A percentile compares a stretch with the other conserved stretches of the same genome.
These are phyloP conservation scores for Coemansia sp. DNA, from an alignment of 192 early-diverging fungal species.

Conservation along the genomic window DNA sequence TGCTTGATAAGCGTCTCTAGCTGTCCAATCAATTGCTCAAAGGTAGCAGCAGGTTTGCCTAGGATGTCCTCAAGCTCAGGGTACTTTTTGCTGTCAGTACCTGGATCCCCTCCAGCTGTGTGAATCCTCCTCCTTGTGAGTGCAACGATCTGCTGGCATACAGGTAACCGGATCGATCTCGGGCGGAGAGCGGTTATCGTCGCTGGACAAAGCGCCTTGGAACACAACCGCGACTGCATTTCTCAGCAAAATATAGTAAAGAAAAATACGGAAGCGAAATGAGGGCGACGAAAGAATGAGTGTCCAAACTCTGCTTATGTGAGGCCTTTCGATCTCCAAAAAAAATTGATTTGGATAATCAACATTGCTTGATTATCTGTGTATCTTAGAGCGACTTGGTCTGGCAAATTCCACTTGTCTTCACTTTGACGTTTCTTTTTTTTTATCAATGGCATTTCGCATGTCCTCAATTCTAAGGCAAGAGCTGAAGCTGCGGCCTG, in stretches of 20 bases:
- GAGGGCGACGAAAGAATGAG: no score
- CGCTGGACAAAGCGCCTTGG: constrained; percentile 16
- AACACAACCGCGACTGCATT: constrained; percentile 43
- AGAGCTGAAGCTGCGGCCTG: constrained; percentile 35
- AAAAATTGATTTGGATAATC: neutral
- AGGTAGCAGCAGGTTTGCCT: constrained; percentile 33
- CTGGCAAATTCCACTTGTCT: neutral
- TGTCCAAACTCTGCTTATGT: no score
- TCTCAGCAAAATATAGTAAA: constrained; percentile 1
- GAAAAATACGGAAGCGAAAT: neutral
- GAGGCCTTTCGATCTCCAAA: no score
- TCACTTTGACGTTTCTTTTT: neutral
- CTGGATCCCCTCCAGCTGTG: neutral
- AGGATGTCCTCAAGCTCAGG: constrained; percentile 39
- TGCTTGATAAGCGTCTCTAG: constrained; percentile 49
- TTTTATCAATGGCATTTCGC: constrained; percentile 42
- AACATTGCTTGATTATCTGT: constrained; percentile 1
- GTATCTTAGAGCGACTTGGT: neutral
- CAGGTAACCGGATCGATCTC: neutral
- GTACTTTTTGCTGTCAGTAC: constrained; percentile 16
- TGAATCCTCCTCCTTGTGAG: neutral
- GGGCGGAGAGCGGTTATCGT: neutral
- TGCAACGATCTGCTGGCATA: neutral
- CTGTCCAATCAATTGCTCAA: constrained; percentile 43
- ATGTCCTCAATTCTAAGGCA: constrained; percentile 28